These are phyloP conservation scores for Ganoderma resinaceum DNA, from an alignment of 1,284 basidiomycete genomes.

Conservation along the genomic window DNA sequence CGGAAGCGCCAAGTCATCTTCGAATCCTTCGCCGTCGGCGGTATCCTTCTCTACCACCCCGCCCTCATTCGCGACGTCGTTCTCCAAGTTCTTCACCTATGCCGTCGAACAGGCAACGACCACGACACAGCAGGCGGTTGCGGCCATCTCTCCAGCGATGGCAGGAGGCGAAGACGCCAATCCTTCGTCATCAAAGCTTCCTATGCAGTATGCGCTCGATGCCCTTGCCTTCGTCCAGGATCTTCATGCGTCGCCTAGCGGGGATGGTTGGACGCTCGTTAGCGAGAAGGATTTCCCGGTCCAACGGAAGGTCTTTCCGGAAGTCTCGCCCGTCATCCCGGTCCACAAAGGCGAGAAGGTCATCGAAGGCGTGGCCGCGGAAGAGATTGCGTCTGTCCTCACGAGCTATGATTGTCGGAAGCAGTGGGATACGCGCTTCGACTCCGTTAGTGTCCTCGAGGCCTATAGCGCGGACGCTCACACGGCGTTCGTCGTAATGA, in stretches of 20 bases:
- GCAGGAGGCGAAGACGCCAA: conserved; percentile 47
- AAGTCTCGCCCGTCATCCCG: conserved; percentile 84
- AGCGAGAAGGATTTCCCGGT: conserved; percentile 84
- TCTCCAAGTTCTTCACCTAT: conserved; percentile 75
- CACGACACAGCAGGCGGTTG: conserved; percentile 76
- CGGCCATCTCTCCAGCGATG: conserved; percentile 68
- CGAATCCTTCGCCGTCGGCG: conserved; percentile 28
- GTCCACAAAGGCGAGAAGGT: conserved; percentile 93
- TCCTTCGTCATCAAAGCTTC: conserved; percentile 63
- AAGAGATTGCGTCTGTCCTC: conserved; percentile 84
- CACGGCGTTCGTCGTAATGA: conserved; percentile 73
- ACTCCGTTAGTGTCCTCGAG: conserved; percentile 74
- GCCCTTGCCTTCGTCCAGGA: conserved; percentile 82
- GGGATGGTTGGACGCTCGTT: conserved; percentile 84
- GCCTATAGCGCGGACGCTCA: conserved; percentile 82
- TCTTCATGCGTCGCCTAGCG: conserved; percentile 68
- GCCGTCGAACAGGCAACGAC: conserved; percentile 77
- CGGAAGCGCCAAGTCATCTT: conserved; percentile 25
- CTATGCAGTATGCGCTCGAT: conserved; percentile 81
- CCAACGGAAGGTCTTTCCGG: conserved; percentile 76
- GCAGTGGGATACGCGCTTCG: conserved; percentile 88
- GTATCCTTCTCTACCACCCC: conserved; percentile 50
- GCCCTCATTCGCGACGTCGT: conserved; percentile 72
- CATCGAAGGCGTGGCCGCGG: conserved; percentile 93
- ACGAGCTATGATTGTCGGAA: conserved; percentile 76